Conservation (phyloP, 2,329 filamentous ascomycete genomes). For the Fusarium sp. region DNA sequence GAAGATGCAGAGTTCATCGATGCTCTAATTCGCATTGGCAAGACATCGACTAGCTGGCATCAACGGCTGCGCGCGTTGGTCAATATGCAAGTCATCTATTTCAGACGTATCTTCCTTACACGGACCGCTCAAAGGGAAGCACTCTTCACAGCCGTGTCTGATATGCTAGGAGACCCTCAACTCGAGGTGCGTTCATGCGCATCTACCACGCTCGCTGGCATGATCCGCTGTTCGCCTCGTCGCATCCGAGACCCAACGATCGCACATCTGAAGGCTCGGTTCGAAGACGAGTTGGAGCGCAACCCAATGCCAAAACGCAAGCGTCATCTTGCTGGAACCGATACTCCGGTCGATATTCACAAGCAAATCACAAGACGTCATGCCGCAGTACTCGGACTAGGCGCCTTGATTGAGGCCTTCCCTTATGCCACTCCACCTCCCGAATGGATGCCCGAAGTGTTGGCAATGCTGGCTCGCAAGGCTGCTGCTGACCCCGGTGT, state of each 20-base stretch:
- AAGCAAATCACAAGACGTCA: constrained; percentile 85
- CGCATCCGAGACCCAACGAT: constrained; percentile 84
- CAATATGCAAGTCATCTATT: constrained; percentile 99
- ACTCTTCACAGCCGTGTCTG: constrained; percentile 92
- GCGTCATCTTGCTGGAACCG: constrained; percentile 69
- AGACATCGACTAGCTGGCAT: constrained; percentile 88
- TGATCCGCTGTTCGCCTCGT: constrained; percentile 95
- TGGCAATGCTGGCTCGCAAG: constrained; percentile 84
- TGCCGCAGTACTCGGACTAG: constrained; percentile 90
- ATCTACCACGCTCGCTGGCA: constrained; percentile 91
- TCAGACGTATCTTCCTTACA: constrained; percentile 92
- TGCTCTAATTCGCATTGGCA: constrained; percentile 88
- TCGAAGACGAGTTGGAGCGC: constrained; percentile 79
- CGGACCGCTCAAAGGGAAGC: constrained; percentile 77
- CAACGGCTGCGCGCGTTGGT: constrained; percentile 93
- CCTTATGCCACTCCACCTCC: constrained; percentile 95
- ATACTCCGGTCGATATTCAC: constrained; percentile 76
- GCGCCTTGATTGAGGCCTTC: constrained; percentile 93
- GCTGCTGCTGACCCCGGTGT: constrained; percentile 91
- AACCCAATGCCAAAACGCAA: constrained; percentile 88
- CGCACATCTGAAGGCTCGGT: constrained; percentile 78
- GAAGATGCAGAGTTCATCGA: constrained; percentile 88
- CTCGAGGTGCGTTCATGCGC: constrained; percentile 94
- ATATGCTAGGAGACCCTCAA: constrained; percentile 92
- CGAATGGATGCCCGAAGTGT: constrained; percentile 90